These are phyloP conservation scores for Jamesozyma rosinii DNA, from an alignment of 805 yeast species.

Conservation along the genomic window DNA sequence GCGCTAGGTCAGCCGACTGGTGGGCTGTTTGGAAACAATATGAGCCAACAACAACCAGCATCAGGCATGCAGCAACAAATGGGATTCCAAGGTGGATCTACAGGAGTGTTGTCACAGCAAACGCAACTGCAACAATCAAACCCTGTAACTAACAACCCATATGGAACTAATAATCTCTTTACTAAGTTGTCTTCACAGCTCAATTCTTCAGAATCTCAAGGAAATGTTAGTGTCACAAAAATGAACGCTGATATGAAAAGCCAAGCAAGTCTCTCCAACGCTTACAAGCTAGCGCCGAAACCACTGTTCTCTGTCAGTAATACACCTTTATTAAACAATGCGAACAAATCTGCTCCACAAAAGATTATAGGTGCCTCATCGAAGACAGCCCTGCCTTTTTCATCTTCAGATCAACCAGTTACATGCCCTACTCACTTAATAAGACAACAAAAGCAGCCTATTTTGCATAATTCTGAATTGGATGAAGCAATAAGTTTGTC, in stretches of 20 bases:
- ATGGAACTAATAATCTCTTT: conserved; percentile 1
- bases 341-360: not conserved
- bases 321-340: not conserved
- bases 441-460: too few species aligned
- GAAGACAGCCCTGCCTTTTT: not conserved
- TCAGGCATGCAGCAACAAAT: not conserved
- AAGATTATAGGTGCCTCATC: not conserved
- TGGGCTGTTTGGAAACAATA: conserved; percentile 30
- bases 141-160: not conserved
- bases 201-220: conserved; percentile 33
- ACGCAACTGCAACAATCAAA: conserved; percentile 24
- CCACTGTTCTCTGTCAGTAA: conserved; percentile 32
- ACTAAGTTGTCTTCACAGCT: conserved; percentile 3
- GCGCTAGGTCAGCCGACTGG: conserved; percentile 12
- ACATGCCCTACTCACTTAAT: too few species aligned
- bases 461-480: not conserved
- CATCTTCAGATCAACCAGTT: not conserved
- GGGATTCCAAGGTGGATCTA: not conserved
- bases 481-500: conserved; percentile 1
- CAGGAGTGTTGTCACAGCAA: conserved; percentile 15
- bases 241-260: conserved; percentile 41
- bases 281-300: conserved; percentile 56
- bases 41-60: not conserved
- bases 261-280: conserved; percentile 46
- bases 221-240: conserved; percentile 42